Conservation (phyloP, 495 filamentous ascomycete species). For the Letharia columbiana region DNA sequence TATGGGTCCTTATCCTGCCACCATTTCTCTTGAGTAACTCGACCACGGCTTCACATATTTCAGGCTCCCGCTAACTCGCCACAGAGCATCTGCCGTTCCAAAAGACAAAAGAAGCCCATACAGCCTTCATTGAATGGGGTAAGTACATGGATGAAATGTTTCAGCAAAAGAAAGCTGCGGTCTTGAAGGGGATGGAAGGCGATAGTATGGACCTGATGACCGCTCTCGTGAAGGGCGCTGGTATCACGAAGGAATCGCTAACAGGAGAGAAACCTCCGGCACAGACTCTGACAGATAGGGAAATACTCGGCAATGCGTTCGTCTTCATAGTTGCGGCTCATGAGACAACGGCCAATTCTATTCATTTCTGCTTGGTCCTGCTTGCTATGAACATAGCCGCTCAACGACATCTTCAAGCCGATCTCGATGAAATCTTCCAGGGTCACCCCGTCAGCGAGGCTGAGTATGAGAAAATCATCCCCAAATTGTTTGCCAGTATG, state of each 20-base stretch:
- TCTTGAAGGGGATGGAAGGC: constrained; percentile 36
- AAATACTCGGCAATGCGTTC: constrained; percentile 64
- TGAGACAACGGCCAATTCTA: constrained; percentile 59
- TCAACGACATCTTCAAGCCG: constrained; percentile 53
- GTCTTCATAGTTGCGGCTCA: constrained; percentile 65
- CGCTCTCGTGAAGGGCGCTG: constrained; percentile 39
- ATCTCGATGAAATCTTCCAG: constrained; percentile 50
- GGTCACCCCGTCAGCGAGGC: constrained; percentile 42
- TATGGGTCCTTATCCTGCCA: constrained; percentile 45
- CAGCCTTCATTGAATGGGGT: constrained; percentile 50
- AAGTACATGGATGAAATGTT: constrained; percentile 58
- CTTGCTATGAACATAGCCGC: constrained; percentile 50
- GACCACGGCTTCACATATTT: not conserved
- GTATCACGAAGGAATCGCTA: constrained; percentile 21
- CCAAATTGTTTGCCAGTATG: constrained; percentile 50
- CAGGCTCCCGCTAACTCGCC: not conserved
- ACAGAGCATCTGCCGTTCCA: constrained; percentile 43
- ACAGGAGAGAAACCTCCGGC: constrained; percentile 21
- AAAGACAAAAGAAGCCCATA: constrained; percentile 35
- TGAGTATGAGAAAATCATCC: constrained; percentile 53
- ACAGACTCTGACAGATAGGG: constrained; percentile 41
- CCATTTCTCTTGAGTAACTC: constrained; percentile 35
- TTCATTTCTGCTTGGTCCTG: constrained; percentile 53
- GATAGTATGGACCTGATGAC: constrained; percentile 59
- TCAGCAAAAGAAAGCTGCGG: constrained; percentile 42